A percentile compares a stretch with the other conserved stretches of the same genome.
These are phyloP conservation scores for Hypsizygus marmoreus DNA, from an alignment of 768 basidiomycete genomes.

Conservation along the genomic window DNA sequence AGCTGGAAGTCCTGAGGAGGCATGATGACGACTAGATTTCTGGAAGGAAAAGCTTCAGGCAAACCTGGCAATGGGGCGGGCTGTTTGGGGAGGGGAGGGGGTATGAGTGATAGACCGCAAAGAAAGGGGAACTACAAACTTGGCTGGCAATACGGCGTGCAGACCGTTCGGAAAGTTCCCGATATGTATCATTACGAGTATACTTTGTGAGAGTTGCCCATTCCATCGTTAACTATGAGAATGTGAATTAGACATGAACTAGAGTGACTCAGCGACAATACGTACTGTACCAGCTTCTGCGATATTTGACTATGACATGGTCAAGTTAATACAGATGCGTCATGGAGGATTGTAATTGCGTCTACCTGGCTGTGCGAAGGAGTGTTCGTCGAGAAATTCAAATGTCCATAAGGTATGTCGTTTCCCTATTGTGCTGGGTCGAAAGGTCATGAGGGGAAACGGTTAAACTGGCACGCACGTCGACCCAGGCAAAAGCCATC, in stretches of 20 bases:
- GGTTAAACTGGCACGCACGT: too few relatives aligned
- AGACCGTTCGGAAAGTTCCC: constrained; percentile 50
- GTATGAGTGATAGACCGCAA: too few relatives aligned
- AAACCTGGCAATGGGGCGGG: constrained; percentile 33
- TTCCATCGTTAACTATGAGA: constrained; percentile 54
- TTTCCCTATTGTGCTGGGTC: constrained; percentile 31
- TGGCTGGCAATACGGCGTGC: constrained; percentile 50
- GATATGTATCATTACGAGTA: constrained; percentile 63
- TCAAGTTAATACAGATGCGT: not conserved
- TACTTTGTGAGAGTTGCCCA: constrained; percentile 57
- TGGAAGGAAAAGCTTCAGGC: constrained; percentile 16
- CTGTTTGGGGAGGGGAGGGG: too few relatives aligned
- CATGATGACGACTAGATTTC: constrained; percentile 37
- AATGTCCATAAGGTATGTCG: constrained; percentile 40
- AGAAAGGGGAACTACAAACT: too few relatives aligned
- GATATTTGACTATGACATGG: constrained; percentile 42
- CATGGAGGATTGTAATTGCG: too few relatives aligned
- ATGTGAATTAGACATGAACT: not conserved
- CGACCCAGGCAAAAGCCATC: constrained; percentile 61
- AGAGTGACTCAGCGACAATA: not conserved
- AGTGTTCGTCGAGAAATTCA: constrained; percentile 47
- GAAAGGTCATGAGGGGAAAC: constrained; percentile 49
- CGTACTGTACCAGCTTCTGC: constrained; percentile 56
- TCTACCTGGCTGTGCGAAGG: too few relatives aligned
- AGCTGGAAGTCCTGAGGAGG: constrained; percentile 46